phyloP scores from a whole-genome alignment of 2,329 filamentous ascomycete species.

The Aotearoamyces nothofagi region DNA sequence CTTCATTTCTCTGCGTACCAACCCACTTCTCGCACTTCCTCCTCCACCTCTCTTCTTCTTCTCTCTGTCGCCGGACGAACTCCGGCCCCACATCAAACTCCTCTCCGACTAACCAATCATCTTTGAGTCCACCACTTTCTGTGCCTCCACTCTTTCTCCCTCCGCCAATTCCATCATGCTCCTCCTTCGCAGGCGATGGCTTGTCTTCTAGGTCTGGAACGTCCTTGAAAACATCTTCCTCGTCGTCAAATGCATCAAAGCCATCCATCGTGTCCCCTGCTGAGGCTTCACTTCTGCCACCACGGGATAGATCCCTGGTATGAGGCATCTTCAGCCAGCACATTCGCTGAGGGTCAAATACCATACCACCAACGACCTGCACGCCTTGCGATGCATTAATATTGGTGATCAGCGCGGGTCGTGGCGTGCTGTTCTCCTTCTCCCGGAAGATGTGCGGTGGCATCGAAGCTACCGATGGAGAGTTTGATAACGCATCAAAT shows the following conservation, averaged over 20 bases:
- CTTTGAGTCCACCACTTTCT: slow-evolving; percentile 29
- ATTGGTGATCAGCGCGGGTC: slow-evolving; percentile 78
- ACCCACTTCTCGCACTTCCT: slow-evolving; percentile 83
- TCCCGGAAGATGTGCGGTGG: slow-evolving; percentile 30
- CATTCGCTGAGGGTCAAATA: slow-evolving; percentile 95
- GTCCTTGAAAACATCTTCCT: slow-evolving; percentile 87
- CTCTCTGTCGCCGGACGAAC: slow-evolving; percentile 75
- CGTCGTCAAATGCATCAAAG: slow-evolving; percentile 62
- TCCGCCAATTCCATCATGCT: slow-evolving; percentile 27
- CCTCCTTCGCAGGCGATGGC: slow-evolving; percentile 16
- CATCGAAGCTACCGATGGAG: slow-evolving; percentile 34
- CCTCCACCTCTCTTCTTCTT: slow-evolving; percentile 85
- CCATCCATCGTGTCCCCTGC: slow-evolving; percentile 41
- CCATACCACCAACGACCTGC: slow-evolving; percentile 94
- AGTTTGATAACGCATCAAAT: slow-evolving; percentile 53
- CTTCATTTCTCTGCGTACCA: slow-evolving; percentile 33
- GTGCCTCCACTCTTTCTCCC: slow-evolving; percentile 37
- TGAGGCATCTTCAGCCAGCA: slow-evolving; percentile 77
- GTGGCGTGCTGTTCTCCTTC: slow-evolving; percentile 41
- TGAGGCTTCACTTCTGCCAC: slow-evolving; percentile 27
- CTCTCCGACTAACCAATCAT: slow-evolving; percentile 80
- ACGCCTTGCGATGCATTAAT: slow-evolving; percentile 74
- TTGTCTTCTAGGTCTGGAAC: slow-evolving; percentile 82
- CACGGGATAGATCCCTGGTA: slow-evolving; percentile 19
- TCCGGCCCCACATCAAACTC: slow-evolving; percentile 96